Evolutionary conservation across 768 basidiomycete genomes (phyloP).

Genomic region (Crucibulum laeve): DNA sequence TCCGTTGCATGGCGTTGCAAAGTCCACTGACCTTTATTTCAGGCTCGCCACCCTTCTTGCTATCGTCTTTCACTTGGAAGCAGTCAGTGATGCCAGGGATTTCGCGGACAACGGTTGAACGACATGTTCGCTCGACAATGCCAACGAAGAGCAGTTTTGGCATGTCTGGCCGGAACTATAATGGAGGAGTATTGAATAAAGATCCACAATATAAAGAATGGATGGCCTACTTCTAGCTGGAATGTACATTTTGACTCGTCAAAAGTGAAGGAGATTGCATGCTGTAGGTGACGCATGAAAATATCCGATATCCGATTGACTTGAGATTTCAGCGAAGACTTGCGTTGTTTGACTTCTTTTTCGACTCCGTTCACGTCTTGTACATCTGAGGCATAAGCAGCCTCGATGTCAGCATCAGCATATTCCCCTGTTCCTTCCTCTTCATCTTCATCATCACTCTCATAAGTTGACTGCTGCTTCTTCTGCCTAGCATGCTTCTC

Average conservation of each 20-base stretch:
- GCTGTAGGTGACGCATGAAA: slow-evolving; percentile 57
- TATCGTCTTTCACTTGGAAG: slow-evolving; percentile 67
- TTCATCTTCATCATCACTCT: slow-evolving; percentile 60
- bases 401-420: slow-evolving; percentile 60
- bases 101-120: slow-evolving; percentile 82
- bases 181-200: slow-evolving; percentile 4
- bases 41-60: slow-evolving; percentile 42
- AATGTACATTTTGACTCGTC: slow-evolving; percentile 65
- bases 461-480: slow-evolving; percentile 75
- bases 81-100: slow-evolving; percentile 87
- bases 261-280: slow-evolving; percentile 73
- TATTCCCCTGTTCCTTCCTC: slow-evolving; percentile 36
- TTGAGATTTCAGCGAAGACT: slow-evolving; percentile 32
- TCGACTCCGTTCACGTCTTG: slow-evolving; percentile 30
- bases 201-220: background rate
- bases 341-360: slow-evolving; percentile 20
- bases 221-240: slow-evolving; percentile 69
- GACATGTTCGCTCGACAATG: slow-evolving; percentile 84
- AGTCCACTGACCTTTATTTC: slow-evolving; percentile 47
- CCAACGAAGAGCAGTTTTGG: slow-evolving; percentile 94
- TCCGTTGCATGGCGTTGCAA: slow-evolving; percentile 1
- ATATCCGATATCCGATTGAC: slow-evolving; percentile 38
- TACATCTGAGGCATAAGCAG: slow-evolving; percentile 50
- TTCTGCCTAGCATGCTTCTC: slow-evolving; percentile 69
- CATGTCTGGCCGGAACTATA: slow-evolving; percentile 82